These are phyloP conservation scores for Linanthus parryae DNA, from an alignment of 148 eudicot genomes.

Conservation along the genomic window DNA sequence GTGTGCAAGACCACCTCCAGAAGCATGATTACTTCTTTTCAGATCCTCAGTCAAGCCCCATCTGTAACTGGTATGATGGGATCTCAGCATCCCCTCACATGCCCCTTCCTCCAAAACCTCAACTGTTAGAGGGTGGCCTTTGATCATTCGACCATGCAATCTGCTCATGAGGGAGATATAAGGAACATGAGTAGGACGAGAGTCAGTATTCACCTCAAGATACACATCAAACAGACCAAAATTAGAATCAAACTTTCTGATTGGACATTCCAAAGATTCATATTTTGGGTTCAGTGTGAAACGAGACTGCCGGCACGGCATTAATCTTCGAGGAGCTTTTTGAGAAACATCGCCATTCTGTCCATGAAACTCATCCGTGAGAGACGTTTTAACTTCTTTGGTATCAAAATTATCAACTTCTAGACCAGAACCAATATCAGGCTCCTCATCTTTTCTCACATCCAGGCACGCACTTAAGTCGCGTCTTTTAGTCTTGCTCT, in stretches of 20 bases:
- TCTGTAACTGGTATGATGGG: slow-evolving; percentile 28
- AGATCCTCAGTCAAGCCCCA: neutral
- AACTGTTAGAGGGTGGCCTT: slow-evolving; percentile 60
- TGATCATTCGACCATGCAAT: slow-evolving; percentile 41
- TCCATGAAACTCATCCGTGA: neutral
- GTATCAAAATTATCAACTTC: neutral
- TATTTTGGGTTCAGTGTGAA: neutral
- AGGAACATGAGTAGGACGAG: slow-evolving; percentile 50
- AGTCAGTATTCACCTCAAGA: slow-evolving; percentile 45
- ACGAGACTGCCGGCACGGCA: neutral
- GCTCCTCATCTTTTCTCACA: neutral
- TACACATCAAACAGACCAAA: slow-evolving; percentile 41
- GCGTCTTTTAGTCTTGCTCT: neutral
- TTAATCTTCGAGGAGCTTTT: neutral
- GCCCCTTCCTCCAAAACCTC: slow-evolving; percentile 53
- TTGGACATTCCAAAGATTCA: neutral
- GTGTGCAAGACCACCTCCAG: too few species aligned
- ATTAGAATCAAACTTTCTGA: slow-evolving; percentile 9
- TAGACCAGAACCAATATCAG: neutral
- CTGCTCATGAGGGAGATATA: slow-evolving; percentile 69
- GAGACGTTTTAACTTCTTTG: neutral
- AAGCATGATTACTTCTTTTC: neutral
- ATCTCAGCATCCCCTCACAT: slow-evolving; percentile 26
- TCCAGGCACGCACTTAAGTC: neutral
- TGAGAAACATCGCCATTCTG: neutral